A percentile compares a stretch with the other conserved stretches of the same genome.
These are phyloP conservation scores for Aspergillus cavernicola DNA, from an alignment of 495 filamentous ascomycete genomes.

Conservation along the genomic window DNA sequence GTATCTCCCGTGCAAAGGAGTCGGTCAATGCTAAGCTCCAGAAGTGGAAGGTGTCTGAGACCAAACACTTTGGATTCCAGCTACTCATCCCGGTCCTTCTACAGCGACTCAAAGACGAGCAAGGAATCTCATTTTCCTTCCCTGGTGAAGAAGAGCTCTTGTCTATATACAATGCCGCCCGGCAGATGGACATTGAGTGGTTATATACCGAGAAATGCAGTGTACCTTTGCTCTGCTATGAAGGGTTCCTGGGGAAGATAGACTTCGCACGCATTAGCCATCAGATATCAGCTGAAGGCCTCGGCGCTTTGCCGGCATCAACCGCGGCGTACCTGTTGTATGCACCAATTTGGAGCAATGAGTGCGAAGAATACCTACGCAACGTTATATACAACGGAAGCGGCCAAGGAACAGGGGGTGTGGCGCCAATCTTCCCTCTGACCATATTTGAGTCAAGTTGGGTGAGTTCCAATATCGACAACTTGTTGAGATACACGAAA, in stretches of 20 bases:
- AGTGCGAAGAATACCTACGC: not conserved
- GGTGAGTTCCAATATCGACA: too few relatives aligned
- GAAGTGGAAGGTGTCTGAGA: not conserved
- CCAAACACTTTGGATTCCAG: slow-evolving; percentile 5
- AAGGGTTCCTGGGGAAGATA: too few relatives aligned
- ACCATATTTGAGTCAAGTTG: slow-evolving; percentile 5
- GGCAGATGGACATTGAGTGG: too few relatives aligned
- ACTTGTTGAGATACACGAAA: too few relatives aligned
- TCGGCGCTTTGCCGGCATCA: slow-evolving; percentile 2
- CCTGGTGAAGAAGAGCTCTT: not conserved
- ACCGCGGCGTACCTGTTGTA: slow-evolving; percentile 7
- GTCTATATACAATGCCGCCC: too few relatives aligned
- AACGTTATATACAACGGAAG: too few relatives aligned
- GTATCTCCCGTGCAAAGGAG: too few relatives aligned
- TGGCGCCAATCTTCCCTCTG: slow-evolving; percentile 5
- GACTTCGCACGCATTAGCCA: too few relatives aligned
- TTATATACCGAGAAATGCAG: too few relatives aligned
- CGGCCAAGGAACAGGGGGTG: not conserved
- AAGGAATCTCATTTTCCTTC: slow-evolving; percentile 5
- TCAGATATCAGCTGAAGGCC: not conserved
- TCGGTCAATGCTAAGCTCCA: not conserved
- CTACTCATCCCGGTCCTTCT: slow-evolving; percentile 5
- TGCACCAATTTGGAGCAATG: not conserved
- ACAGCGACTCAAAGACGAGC: not conserved
- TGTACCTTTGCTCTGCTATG: too few relatives aligned